Percentiles rank a stretch among this genome's conserved stretches.
Conservation (phyloP, 2,329 filamentous ascomycete genomes). For the Ophiostoma piceae region DNA sequence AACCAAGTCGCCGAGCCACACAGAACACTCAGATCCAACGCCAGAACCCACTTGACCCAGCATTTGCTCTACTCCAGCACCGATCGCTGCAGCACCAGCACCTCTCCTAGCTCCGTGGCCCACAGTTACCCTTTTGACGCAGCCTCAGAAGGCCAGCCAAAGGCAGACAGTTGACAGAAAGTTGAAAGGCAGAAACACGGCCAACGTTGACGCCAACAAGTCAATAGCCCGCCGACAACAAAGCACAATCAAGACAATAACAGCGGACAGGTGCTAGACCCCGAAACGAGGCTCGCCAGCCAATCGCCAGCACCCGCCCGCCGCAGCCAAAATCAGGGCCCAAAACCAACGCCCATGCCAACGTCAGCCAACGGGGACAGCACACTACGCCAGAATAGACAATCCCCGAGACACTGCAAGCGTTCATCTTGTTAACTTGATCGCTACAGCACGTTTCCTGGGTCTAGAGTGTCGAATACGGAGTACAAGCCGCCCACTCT, state of each 20-base stretch:
- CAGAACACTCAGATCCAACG: neutral
- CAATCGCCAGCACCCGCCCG: neutral
- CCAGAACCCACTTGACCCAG: slow-evolving; percentile 12
- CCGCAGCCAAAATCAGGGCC: neutral
- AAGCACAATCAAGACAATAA: slow-evolving; percentile 9
- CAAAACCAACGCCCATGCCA: neutral
- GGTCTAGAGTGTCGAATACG: neutral
- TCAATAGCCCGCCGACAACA: neutral
- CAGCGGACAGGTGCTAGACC: slow-evolving; percentile 4
- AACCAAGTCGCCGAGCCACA: slow-evolving; percentile 14
- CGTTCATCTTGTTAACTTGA: neutral
- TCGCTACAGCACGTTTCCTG: neutral
- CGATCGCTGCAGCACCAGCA: slow-evolving; percentile 18
- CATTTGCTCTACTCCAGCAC: neutral
- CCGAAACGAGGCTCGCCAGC: neutral
- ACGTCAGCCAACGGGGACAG: neutral
- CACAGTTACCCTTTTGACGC: slow-evolving; percentile 28
- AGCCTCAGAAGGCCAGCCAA: neutral
- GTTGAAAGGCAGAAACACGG: neutral
- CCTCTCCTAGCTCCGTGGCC: slow-evolving; percentile 24
- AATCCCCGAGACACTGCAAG: neutral
- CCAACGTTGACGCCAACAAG: neutral
- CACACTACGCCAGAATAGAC: slow-evolving; percentile 5
- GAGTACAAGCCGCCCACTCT: slow-evolving; percentile 17
- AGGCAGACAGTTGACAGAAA: neutral